Base-by-base conservation (phyloP, 495 filamentous ascomycete species). In the Chaetomium tenue region DNA sequence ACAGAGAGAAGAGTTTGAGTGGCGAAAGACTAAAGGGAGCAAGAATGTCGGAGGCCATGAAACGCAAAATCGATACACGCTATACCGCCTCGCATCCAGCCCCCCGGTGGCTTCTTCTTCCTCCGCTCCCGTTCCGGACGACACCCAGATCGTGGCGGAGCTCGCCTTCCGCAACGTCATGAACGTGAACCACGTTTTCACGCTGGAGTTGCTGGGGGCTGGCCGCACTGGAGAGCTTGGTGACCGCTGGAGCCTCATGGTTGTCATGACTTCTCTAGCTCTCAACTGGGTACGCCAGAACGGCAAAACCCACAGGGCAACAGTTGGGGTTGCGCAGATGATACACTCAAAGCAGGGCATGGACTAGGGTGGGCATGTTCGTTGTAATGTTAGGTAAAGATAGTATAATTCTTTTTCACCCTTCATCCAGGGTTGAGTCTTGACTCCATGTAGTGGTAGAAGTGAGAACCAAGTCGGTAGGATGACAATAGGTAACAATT, bases 1-100 rank as follows among this genome's bases (percentile, higher is more conserved):
- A 26, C 9, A 26, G 25, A 25, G 51, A 33, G 51, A 53, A 2
- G 25, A 44, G 16, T 69, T 69, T 50, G 63, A 66, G 40, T 69
- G 59, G 64, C 25, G 60, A 47, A 60, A 65, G 18, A 3, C 5
- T 1, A 37, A 37, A 37, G 33, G 40, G 18, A 16, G 13, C 13
- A 44, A 18, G 15, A 15, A 44, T 3, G 18, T 18, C 2, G 13
- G 40, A 15, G 33, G 33, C 33, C 33, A 44, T 44, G 40, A 44
- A n/a, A 12, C 18, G 8, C 15, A 18, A 8, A 54, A 15, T 18
- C 51, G 51, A 28, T 54, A 30, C 26, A 54, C 26, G 25, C 51
- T 54, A 3, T 44, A 16, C 18, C 40, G 40, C 6, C 13, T 33
- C 11, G 5, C 51, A 4, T 30, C 22, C 25, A 12, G 5, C 48